A percentile compares a stretch with the other conserved stretches of the same genome.
Evolutionary conservation across 331 rosid species (phyloP).

Genomic region (Malus hybrid): DNA sequence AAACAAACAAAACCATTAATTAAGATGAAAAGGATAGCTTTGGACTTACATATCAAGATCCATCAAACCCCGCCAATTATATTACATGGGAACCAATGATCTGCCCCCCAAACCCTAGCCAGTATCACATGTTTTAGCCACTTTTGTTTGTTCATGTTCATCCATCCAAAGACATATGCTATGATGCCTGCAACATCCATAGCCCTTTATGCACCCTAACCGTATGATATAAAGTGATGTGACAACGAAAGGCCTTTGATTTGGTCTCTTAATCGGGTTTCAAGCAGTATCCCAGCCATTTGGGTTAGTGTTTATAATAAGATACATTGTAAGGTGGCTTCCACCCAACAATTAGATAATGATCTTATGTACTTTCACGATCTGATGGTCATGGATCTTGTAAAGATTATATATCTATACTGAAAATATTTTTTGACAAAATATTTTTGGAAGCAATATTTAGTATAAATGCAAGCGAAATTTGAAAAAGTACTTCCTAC

Average conservation of each 20-base stretch:
- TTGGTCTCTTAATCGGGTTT: slow-evolving; percentile 29
- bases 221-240: slow-evolving; percentile 12
- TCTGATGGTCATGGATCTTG: slow-evolving; percentile 13
- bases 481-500: too few species aligned
- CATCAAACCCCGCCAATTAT: slow-evolving; percentile 36
- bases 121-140: slow-evolving; percentile 43
- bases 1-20: slow-evolving; percentile 29
- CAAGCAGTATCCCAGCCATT: slow-evolving; percentile 22
- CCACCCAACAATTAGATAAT: slow-evolving; percentile 54
- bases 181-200: slow-evolving; percentile 25
- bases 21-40: slow-evolving; percentile 30
- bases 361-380: slow-evolving; percentile 37
- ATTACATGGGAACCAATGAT: slow-evolving; percentile 18
- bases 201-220: slow-evolving; percentile 39
- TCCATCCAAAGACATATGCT: slow-evolving; percentile 25
- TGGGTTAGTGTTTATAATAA: slow-evolving; percentile 17
- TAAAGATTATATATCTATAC: too few species aligned
- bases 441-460: too few species aligned
- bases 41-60: slow-evolving; percentile 24
- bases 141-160: slow-evolving; percentile 37
- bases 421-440: too few species aligned
- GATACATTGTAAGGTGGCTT: slow-evolving; percentile 24
- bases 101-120: slow-evolving; percentile 42
- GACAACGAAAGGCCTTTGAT: slow-evolving; percentile 27
- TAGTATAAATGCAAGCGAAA: too few species aligned